These are phyloP conservation scores for Sclerotinia minor DNA, from an alignment of 2,329 filamentous ascomycete species.

Conservation along the genomic window DNA sequence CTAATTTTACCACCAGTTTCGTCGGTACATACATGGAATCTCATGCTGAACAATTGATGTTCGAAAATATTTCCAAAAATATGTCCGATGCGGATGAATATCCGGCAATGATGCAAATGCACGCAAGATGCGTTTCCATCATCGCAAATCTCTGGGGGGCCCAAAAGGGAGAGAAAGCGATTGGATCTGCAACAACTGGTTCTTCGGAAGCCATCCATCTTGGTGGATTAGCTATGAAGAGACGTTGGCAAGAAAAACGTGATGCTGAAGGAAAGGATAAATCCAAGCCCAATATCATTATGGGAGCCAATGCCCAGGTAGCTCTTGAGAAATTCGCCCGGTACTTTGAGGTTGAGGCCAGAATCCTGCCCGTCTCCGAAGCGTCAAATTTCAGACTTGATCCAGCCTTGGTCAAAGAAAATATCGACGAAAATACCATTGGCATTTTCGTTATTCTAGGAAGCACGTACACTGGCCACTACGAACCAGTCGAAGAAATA, in stretches of 20 bases:
- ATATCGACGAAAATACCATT: conserved; percentile 74
- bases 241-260: conserved; percentile 68
- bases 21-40: conserved; percentile 72
- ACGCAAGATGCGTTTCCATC: conserved; percentile 68
- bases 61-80: conserved; percentile 70
- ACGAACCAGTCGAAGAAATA: conserved; percentile 69
- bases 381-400: conserved; percentile 63
- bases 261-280: conserved; percentile 61
- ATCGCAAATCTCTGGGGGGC: conserved; percentile 66
- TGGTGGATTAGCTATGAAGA: conserved; percentile 71
- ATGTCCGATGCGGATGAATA: conserved; percentile 70
- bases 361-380: conserved; percentile 62
- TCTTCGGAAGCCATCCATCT: conserved; percentile 72
- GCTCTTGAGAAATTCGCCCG: conserved; percentile 71
- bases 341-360: conserved; percentile 72
- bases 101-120: conserved; percentile 59
- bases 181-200: conserved; percentile 69
- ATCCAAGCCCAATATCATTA: conserved; percentile 68
- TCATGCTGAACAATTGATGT: conserved; percentile 63
- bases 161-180: conserved; percentile 60
- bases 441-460: conserved; percentile 73
- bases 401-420: conserved; percentile 61
- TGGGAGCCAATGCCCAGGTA: conserved; percentile 73
- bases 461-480: conserved; percentile 72
- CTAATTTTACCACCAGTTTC: conserved; percentile 49